Percentiles rank a stretch among this genome's conserved stretches.
These are phyloP conservation scores for Backusella westeae DNA, from an alignment of 192 early-diverging fungal genomes.

Conservation along the genomic window DNA sequence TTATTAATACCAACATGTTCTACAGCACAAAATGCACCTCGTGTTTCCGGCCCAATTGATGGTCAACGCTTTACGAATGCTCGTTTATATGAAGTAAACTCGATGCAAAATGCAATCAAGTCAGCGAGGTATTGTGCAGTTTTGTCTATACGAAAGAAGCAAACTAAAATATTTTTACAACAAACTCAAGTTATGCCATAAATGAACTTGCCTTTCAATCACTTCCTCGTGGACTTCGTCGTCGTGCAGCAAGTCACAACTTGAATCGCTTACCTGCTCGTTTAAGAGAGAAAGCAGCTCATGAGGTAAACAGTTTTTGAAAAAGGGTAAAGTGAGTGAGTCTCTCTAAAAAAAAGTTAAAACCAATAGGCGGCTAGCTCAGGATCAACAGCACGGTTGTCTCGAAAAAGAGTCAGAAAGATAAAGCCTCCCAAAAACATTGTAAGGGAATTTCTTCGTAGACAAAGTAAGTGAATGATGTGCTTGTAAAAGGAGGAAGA, in stretches of 20 bases:
- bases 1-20: background rate
- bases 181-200: conserved; percentile 37
- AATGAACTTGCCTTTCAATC: conserved; percentile 84
- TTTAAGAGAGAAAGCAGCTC: conserved; percentile 71
- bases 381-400: background rate
- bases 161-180: background rate
- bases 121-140: conserved; percentile 46
- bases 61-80: conserved; percentile 47
- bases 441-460: background rate
- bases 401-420: conserved; percentile 2
- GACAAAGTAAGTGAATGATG: conserved; percentile 8
- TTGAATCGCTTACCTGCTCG: conserved; percentile 86
- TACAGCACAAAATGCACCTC: background rate
- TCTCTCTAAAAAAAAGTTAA: background rate
- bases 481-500: background rate
- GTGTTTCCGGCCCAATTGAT: conserved; percentile 21
- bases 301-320: conserved; percentile 50
- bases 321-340: background rate
- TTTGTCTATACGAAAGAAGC: background rate
- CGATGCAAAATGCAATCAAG: conserved; percentile 77
- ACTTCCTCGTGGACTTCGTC: conserved; percentile 84
- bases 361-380: background rate
- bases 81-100: conserved; percentile 82
- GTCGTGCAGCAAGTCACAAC: conserved; percentile 95
- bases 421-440: conserved; percentile 9